Evolutionary conservation across 805 yeast genomes (phyloP).

Genomic region (Brettanomyces naardenensis): DNA sequence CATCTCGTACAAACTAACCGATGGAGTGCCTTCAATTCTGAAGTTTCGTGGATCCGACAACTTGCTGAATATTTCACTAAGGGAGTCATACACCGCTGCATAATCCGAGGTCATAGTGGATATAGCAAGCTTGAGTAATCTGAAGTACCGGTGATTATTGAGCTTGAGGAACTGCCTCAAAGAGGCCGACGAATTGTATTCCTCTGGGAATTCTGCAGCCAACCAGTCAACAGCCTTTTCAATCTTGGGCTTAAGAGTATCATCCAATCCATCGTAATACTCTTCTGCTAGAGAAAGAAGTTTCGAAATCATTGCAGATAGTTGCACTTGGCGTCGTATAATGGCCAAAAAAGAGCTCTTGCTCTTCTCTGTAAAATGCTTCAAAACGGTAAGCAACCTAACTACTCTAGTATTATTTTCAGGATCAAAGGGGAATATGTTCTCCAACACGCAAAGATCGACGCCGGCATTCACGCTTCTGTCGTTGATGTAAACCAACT

Average conservation of each 20-base stretch:
- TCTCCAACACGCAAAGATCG: constrained; percentile 53
- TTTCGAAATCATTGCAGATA: constrained; percentile 42
- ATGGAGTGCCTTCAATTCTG: constrained; percentile 33
- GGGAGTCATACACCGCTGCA: constrained; percentile 48
- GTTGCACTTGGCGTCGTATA: constrained; percentile 57
- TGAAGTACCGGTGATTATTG: constrained; percentile 52
- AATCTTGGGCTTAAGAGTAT: constrained; percentile 26
- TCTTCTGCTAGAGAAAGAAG: constrained; percentile 43
- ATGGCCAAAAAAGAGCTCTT: constrained; percentile 61
- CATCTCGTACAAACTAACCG: constrained; percentile 16
- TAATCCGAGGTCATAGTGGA: constrained; percentile 49
- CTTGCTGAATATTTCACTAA: constrained; percentile 54
- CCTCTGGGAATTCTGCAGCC: constrained; percentile 45
- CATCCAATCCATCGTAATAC: constrained; percentile 25
- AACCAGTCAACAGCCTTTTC: constrained; percentile 59
- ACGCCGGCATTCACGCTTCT: constrained; percentile 54
- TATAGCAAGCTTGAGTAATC: constrained; percentile 46
- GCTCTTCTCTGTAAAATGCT: constrained; percentile 47
- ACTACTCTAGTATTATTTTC: constrained; percentile 37
- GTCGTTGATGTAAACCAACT: constrained; percentile 69
- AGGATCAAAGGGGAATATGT: constrained; percentile 47
- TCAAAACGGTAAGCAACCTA: constrained; percentile 43
- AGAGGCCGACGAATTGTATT: constrained; percentile 37
- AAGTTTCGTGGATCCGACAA: constrained; percentile 48
- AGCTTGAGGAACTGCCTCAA: constrained; percentile 44